Conservation (phyloP, 2,329 filamentous ascomycete genomes). For the Exophiala oligosperma region DNA sequence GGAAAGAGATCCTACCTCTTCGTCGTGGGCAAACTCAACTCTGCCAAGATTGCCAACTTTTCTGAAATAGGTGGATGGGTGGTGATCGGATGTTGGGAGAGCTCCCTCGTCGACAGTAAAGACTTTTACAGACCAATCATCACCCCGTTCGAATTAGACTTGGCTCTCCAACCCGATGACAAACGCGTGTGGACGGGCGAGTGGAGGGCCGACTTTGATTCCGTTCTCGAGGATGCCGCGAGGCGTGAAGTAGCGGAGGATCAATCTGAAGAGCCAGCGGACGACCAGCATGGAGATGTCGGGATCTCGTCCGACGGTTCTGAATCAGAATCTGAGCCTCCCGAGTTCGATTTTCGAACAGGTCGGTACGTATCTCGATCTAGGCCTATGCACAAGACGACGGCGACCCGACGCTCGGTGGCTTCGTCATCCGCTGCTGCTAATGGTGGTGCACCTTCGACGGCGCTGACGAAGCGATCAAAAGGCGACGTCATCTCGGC, state of each 20-base stretch:
- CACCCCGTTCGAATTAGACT: conserved; percentile 88
- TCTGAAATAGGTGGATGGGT: conserved; percentile 95
- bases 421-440: neutral
- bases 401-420: conserved; percentile 19
- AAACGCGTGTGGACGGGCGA: conserved; percentile 80
- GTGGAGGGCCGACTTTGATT: conserved; percentile 86
- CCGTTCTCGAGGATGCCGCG: conserved; percentile 51
- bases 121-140: conserved; percentile 87
- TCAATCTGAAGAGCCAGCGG: too few relatives aligned
- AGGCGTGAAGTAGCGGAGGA: conserved; percentile 1
- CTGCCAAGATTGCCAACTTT: conserved; percentile 95
- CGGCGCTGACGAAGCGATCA: conserved; percentile 62
- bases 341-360: conserved; percentile 89
- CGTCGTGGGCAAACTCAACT: conserved; percentile 94
- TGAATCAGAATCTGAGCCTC: conserved; percentile 63
- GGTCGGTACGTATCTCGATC: conserved; percentile 78
- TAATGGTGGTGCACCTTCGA: conserved; percentile 31
- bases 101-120: conserved; percentile 82
- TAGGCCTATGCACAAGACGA: conserved; percentile 43
- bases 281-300: conserved; percentile 27
- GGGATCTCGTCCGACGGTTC: conserved; percentile 54
- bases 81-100: conserved; percentile 97
- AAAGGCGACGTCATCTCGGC: conserved; percentile 73
- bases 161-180: conserved; percentile 73
- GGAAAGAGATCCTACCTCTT: conserved; percentile 97